Conservation (phyloP, 192 early-diverging fungal genomes). For the Mortierella antarctica region DNA sequence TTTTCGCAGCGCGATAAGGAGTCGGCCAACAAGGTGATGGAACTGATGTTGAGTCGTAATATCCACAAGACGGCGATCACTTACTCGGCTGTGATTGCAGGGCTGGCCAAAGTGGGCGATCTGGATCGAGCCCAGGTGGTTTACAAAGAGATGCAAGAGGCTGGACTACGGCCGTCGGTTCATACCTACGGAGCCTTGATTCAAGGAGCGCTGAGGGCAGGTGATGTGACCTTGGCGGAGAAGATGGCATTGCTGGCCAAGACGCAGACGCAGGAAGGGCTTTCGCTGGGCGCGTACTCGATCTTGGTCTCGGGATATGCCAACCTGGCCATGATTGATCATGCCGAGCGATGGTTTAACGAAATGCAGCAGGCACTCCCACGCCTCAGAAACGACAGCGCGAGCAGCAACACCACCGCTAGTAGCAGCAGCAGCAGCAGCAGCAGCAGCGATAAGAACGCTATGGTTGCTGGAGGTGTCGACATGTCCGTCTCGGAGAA, state of each 20-base stretch:
- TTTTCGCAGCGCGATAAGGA: constrained; percentile 28
- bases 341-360: constrained; percentile 28
- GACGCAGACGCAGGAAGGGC: constrained; percentile 6
- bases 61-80: constrained; percentile 20
- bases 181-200: constrained; percentile 46
- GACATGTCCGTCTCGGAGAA: neutral
- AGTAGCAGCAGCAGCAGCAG: too few species aligned
- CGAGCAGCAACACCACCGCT: neutral
- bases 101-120: constrained; percentile 7
- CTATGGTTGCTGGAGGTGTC: too few species aligned
- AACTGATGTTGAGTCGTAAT: constrained; percentile 15
- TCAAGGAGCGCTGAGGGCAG: constrained; percentile 30
- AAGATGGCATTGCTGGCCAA: constrained; percentile 31
- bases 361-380: constrained; percentile 7
- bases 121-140: constrained; percentile 6
- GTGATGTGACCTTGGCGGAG: constrained; percentile 23
- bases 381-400: too few species aligned
- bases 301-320: constrained; percentile 44
- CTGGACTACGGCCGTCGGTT: constrained; percentile 18
- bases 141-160: constrained; percentile 26
- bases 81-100: constrained; percentile 40
- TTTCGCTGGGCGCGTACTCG: constrained; percentile 28
- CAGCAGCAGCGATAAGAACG: neutral
- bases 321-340: constrained; percentile 28
- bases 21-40: constrained; percentile 21